Evolutionary conservation across 495 filamentous ascomycete genomes (phyloP), one percentile per base, ranked within the genome.

Genomic region (Bathelium albidoporum): DNA sequence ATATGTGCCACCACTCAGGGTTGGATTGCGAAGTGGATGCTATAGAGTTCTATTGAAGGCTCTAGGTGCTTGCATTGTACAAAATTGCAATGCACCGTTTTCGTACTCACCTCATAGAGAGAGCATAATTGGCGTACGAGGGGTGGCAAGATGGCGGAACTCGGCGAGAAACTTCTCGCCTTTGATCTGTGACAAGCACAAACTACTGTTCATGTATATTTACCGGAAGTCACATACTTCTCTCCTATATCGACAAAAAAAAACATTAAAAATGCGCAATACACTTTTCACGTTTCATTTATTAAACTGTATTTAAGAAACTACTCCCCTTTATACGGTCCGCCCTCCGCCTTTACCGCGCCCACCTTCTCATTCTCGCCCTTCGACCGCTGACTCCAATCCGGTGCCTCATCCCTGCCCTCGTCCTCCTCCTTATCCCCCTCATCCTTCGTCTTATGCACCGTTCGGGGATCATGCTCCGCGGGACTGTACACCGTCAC

Each of bases 401-500:
- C 75, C 10, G 84, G 83, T 58, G 84, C 78, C 71, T 84, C 81
- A 71, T 88, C 85, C 45, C 75, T 78, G 1, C 83, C 84, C 2
- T 77, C 77, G 29, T 85, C 84, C 66, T 87, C 85, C 69, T 80
- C 78, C 65, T 79, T 74, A 65, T 85, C 82, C 0, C 80, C 85
- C 68, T 85, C 77, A 66, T 82, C 82, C 73, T 86, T 87, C 0
- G 80, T 85, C 68, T 79, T 70, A 71, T 86, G 84, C 49, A 85
- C 81, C 16, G 81, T 82, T 32, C 72, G 76, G 1, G 80, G 70
- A 55, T 79, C 75, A 68, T 86, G 84, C 69, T 87, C 83, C 0
- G 84, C 83, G 0, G 83, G 82, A 1, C 79, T 79, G 67, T 87
- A 87, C n/a, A 86, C 78, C 0, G 82, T 86, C 20, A 85, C 80